Conservation (phyloP, 2,329 filamentous ascomycete genomes). For the Chalaropsis ovoidea region DNA sequence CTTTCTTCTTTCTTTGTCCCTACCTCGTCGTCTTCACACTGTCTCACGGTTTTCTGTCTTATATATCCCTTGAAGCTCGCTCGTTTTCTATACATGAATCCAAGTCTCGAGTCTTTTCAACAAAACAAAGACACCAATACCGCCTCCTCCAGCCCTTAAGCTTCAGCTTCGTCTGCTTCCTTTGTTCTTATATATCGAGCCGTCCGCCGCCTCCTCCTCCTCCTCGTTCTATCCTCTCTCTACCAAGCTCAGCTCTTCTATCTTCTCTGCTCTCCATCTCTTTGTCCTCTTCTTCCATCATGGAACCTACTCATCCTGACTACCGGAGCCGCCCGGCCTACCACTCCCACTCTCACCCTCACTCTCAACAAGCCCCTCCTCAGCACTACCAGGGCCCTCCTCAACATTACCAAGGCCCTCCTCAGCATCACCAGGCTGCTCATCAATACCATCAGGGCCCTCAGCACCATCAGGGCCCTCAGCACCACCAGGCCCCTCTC, state of each 20-base stretch:
- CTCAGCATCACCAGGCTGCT: neutral
- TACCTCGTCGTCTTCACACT: slow-evolving; percentile 8
- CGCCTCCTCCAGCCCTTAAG: neutral
- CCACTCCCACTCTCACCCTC: neutral
- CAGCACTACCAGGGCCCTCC: neutral
- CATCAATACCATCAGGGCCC: neutral
- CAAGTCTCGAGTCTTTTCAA: slow-evolving; percentile 9
- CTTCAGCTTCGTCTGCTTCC: neutral
- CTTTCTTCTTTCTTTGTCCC: neutral
- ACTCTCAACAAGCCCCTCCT: neutral
- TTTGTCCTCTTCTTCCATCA: neutral
- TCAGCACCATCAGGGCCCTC: neutral
- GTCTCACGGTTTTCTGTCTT: neutral
- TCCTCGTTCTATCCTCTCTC: neutral
- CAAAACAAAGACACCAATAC: slow-evolving; percentile 1
- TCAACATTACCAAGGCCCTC: no score
- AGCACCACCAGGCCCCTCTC: no score
- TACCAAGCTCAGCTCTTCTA: neutral
- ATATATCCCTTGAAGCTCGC: slow-evolving; percentile 8
- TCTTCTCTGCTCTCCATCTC: neutral
- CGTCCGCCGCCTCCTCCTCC: neutral
- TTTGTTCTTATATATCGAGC: neutral
- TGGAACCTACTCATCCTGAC: neutral
- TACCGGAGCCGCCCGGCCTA: neutral
- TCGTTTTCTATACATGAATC: neutral